Percentiles rank a stretch among this genome's conserved stretches.
Conservation (phyloP, 352 stramenopile genomes). For the Globisporangium iwayamae region DNA sequence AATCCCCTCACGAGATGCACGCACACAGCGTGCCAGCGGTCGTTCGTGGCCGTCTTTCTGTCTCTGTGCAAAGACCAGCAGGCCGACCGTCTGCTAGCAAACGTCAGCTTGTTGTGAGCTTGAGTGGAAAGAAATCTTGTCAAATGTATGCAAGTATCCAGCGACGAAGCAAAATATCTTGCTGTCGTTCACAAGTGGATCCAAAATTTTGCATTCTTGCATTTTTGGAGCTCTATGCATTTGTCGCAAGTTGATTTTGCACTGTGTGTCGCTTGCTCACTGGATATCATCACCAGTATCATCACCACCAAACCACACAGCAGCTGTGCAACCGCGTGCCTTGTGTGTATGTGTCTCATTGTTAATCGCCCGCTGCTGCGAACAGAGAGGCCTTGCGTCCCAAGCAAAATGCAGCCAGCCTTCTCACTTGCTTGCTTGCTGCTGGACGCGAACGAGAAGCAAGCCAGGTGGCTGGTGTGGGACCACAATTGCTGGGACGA, state of each 20-base stretch:
- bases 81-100: neutral
- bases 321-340: too few species aligned
- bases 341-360: too few species aligned
- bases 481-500: too few species aligned
- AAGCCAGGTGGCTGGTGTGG: too few species aligned
- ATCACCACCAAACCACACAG: too few species aligned
- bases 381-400: too few species aligned
- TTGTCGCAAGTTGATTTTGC: neutral
- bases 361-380: too few species aligned
- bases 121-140: neutral
- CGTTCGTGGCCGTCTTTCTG: neutral
- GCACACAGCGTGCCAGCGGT: neutral
- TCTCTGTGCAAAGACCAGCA: slow-evolving; percentile 7
- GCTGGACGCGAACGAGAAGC: too few species aligned
- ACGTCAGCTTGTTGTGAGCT: neutral
- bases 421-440: too few species aligned
- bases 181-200: neutral
- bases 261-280: neutral
- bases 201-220: neutral
- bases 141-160: neutral
- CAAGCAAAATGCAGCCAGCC: too few species aligned
- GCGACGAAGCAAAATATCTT: neutral
- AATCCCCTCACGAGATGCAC: neutral
- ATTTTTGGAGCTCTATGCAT: neutral
- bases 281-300: neutral